A percentile compares a stretch with the other conserved stretches of the same genome.
These are phyloP conservation scores for Suaeda aralocaspica DNA, from an alignment of 148 eudicot species.

Conservation along the genomic window DNA sequence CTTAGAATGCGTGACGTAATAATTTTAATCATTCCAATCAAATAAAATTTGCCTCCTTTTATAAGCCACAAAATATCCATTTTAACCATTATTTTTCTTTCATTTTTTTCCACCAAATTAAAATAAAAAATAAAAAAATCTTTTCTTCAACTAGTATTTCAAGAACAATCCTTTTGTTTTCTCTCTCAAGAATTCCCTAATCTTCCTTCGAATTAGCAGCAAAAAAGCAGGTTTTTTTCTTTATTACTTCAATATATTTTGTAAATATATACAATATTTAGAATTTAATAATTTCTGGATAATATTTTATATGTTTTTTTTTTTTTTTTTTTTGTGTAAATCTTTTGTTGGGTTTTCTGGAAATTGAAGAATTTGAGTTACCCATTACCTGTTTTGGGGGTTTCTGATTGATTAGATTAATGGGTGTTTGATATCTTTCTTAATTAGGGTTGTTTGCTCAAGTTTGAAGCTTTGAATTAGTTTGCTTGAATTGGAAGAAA, in stretches of 20 bases:
- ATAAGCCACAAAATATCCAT: slow-evolving; percentile 33
- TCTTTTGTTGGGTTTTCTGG: neutral
- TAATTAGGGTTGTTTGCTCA: slow-evolving; percentile 12
- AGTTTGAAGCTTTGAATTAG: slow-evolving; percentile 16
- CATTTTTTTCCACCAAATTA: too few relatives aligned
- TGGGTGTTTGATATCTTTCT: slow-evolving; percentile 23
- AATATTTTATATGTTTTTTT: neutral
- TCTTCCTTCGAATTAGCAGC: slow-evolving; percentile 19
- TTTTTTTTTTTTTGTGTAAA: too few relatives aligned
- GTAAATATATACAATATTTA: slow-evolving; percentile 14
- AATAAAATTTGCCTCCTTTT: neutral
- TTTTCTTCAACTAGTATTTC: slow-evolving; percentile 20
- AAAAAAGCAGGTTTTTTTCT: slow-evolving; percentile 24
- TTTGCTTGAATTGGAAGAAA: neutral
- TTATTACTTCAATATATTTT: slow-evolving; percentile 7
- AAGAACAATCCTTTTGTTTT: slow-evolving; percentile 10
- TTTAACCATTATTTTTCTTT: slow-evolving; percentile 5
- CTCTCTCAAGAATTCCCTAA: slow-evolving; percentile 20
- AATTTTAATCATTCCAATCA: neutral
- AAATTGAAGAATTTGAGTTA: slow-evolving; percentile 19
- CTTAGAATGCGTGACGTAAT: slow-evolving; percentile 14
- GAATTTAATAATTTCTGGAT: neutral
- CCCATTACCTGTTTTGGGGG: slow-evolving; percentile 10
- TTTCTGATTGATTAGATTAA: slow-evolving; percentile 15
- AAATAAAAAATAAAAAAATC: slow-evolving; percentile 17